Percentiles rank a stretch among this genome's conserved stretches.
Evolutionary conservation across 371 early-diverging fungal species (phyloP).

Genomic region (Mycotypha africana): DNA sequence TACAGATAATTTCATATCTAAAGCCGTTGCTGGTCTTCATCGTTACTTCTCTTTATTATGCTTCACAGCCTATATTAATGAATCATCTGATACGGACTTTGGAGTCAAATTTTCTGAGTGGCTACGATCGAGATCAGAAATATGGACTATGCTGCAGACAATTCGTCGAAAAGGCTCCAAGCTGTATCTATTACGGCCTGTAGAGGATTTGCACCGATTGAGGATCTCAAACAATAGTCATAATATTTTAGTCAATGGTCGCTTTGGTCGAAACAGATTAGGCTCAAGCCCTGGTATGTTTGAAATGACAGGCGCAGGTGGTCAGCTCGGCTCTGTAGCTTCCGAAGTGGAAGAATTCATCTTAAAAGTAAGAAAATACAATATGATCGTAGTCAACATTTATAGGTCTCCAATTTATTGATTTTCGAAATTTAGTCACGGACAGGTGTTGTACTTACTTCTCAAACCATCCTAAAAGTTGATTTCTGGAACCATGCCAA

Average conservation of each 20-base stretch:
- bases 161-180: conserved; percentile 41
- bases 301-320: conserved; percentile 11
- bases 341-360: conserved; percentile 44
- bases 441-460: conserved; percentile 52
- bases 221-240: background rate
- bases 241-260: conserved; percentile 3
- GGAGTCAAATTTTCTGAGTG: conserved; percentile 42
- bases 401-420: background rate
- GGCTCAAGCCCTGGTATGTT: conserved; percentile 22
- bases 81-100: conserved; percentile 30
- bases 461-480: conserved; percentile 56
- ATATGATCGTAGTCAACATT: background rate
- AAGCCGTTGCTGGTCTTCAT: conserved; percentile 52
- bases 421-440: conserved; percentile 43
- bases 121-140: conserved; percentile 49
- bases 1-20: conserved; percentile 24
- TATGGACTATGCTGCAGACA: conserved; percentile 52
- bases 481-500: conserved; percentile 45
- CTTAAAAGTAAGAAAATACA: conserved; percentile 30
- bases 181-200: conserved; percentile 57
- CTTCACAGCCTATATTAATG: conserved; percentile 52
- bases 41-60: conserved; percentile 60
- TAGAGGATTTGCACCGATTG: conserved; percentile 49
- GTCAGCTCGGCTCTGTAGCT: conserved; percentile 16
- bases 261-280: conserved; percentile 2